These are phyloP conservation scores for Arctium lappa DNA, from an alignment of 129 eudicot genomes.

Conservation along the genomic window DNA sequence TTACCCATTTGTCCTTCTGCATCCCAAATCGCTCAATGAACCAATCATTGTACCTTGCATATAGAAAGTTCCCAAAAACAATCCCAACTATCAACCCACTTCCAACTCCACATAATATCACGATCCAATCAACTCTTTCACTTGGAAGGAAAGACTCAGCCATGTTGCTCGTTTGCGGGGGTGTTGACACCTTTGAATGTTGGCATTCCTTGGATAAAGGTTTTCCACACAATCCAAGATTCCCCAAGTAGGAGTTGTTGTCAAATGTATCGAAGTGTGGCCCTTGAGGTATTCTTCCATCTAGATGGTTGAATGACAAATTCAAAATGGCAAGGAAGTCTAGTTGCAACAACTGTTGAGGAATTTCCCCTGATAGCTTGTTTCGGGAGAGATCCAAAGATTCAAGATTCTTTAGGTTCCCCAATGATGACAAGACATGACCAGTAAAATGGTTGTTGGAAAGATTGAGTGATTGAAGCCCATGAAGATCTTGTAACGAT, in stretches of 20 bases:
- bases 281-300: slow-evolving; percentile 18
- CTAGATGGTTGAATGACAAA: slow-evolving; percentile 23
- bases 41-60: slow-evolving; percentile 7
- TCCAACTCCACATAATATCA: slow-evolving; percentile 7
- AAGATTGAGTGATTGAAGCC: slow-evolving; percentile 23
- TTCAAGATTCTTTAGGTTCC: slow-evolving; percentile 21
- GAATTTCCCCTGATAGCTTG: slow-evolving; percentile 27
- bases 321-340: slow-evolving; percentile 17
- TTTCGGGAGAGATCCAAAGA: slow-evolving; percentile 31
- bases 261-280: slow-evolving; percentile 20
- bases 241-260: slow-evolving; percentile 8
- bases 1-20: slow-evolving; percentile 8
- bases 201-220: neutral
- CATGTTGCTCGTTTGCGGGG: neutral
- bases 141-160: slow-evolving; percentile 8
- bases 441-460: slow-evolving; percentile 30
- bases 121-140: slow-evolving; percentile 14
- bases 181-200: neutral
- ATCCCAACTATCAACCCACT: slow-evolving; percentile 19
- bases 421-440: neutral
- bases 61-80: neutral
- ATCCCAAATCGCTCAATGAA: slow-evolving; percentile 2
- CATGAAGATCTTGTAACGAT: slow-evolving; percentile 15
- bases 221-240: slow-evolving; percentile 13
- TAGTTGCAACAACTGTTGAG: slow-evolving; percentile 17